phyloP scores from a whole-genome alignment of 768 basidiomycete genomes.

The Suillus spraguei region DNA sequence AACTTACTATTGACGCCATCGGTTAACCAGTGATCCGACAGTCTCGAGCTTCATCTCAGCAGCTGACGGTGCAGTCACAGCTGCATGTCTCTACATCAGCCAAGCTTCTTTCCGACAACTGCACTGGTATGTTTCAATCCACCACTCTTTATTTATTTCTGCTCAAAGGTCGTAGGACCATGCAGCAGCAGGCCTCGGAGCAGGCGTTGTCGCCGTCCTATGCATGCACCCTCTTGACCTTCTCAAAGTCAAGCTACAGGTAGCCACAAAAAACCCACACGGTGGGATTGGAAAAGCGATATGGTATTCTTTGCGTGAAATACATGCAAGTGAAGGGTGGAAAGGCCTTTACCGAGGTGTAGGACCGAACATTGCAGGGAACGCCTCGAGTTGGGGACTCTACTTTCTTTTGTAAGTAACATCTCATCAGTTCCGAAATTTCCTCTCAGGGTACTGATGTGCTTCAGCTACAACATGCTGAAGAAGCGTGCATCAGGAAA shows the following conservation, averaged over 20 bases:
- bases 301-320: constrained; percentile 71
- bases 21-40: background rate
- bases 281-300: constrained; percentile 74
- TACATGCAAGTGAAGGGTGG: constrained; percentile 77
- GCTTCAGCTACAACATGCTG: constrained; percentile 84
- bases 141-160: background rate
- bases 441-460: constrained; percentile 12
- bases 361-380: constrained; percentile 89
- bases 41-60: constrained; percentile 5
- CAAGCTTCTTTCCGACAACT: constrained; percentile 46
- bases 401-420: constrained; percentile 94
- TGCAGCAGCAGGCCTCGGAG: constrained; percentile 91
- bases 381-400: constrained; percentile 95
- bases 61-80: constrained; percentile 8
- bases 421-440: constrained; percentile 5
- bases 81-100: constrained; percentile 34
- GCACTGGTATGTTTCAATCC: constrained; percentile 28
- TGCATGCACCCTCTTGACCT: constrained; percentile 98
- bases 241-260: constrained; percentile 52
- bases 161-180: constrained; percentile 66
- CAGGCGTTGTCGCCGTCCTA: constrained; percentile 88
- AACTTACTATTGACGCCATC: background rate
- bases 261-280: constrained; percentile 65
- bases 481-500: constrained; percentile 78
- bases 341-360: constrained; percentile 89